A percentile compares a stretch with the other conserved stretches of the same genome.
These are phyloP conservation scores for Sporothrix mexicana DNA, from an alignment of 2,329 filamentous ascomycete species.

Conservation along the genomic window DNA sequence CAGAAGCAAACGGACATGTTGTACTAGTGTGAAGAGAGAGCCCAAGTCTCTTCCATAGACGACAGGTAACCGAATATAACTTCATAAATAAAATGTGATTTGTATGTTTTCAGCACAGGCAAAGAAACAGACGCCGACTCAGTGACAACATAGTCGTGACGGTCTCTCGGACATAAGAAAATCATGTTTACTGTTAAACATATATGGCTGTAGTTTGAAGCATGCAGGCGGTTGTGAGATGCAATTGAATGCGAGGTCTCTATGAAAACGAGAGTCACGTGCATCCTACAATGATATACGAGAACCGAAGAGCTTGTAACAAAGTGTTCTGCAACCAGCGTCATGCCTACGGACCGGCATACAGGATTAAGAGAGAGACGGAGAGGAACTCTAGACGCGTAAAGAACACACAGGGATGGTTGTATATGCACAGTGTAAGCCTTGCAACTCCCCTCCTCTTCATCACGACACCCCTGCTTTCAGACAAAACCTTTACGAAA, in stretches of 20 bases:
- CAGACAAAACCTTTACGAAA: background rate
- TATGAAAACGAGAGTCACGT: conserved; percentile 13
- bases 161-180: no score
- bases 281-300: background rate
- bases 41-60: background rate
- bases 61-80: background rate
- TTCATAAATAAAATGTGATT: no score
- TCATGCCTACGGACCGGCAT: background rate
- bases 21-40: background rate
- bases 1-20: background rate
- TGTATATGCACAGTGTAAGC: background rate
- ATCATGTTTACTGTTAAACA: no score
- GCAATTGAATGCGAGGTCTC: no score
- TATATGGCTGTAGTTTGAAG: no score
- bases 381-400: background rate
- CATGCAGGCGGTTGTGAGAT: no score
- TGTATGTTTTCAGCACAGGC: no score
- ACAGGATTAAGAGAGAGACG: background rate
- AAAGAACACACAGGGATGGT: background rate
- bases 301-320: background rate
- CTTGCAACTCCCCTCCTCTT: background rate
- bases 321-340: background rate
- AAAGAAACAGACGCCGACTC: no score
- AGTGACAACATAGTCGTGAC: no score
- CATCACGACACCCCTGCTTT: conserved; percentile 14